phyloP scores from a whole-genome alignment of 306 rosid genomes.

The Boehmeria nivea region DNA sequence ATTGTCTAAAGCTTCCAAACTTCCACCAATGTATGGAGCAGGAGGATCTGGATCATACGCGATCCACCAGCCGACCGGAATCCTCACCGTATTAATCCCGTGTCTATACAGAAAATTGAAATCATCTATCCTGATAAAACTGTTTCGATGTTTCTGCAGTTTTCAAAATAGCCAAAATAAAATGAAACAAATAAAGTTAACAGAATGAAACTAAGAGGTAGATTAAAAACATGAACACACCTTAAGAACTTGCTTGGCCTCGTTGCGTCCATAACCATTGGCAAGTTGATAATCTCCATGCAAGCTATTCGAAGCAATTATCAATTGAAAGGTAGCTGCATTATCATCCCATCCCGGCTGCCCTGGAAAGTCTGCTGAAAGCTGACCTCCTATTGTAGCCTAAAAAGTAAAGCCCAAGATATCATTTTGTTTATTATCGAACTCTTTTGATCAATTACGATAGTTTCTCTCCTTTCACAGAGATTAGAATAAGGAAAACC shows the following conservation, averaged over 20 bases:
- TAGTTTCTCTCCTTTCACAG: too few relatives aligned
- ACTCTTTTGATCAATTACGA: background rate
- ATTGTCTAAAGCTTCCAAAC: constrained; percentile 79
- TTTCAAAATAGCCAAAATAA: too few relatives aligned
- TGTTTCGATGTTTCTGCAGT: constrained; percentile 87
- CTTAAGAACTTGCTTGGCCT: constrained; percentile 57
- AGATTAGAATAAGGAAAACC: too few relatives aligned
- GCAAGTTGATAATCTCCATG: constrained; percentile 96
- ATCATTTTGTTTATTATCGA: constrained; percentile 14
- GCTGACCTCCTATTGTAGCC: constrained; percentile 61
- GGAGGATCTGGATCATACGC: constrained; percentile 98
- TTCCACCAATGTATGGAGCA: constrained; percentile 77
- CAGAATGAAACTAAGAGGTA: background rate
- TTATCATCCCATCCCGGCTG: constrained; percentile 87
- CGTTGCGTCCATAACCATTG: constrained; percentile 64
- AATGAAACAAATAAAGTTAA: background rate
- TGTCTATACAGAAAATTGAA: constrained; percentile 72
- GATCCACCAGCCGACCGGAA: constrained; percentile 99
- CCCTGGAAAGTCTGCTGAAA: constrained; percentile 64
- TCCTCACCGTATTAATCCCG: constrained; percentile 91
- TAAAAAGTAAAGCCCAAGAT: constrained; percentile 25
- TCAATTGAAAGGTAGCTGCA: constrained; percentile 75
- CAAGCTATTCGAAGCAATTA: constrained; percentile 45
- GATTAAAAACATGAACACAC: constrained; percentile 29
- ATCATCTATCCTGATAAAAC: constrained; percentile 65